Evolutionary conservation across 139 green algal genomes (phyloP).

Genomic region (Mesotaenium endlicherianum): DNA sequence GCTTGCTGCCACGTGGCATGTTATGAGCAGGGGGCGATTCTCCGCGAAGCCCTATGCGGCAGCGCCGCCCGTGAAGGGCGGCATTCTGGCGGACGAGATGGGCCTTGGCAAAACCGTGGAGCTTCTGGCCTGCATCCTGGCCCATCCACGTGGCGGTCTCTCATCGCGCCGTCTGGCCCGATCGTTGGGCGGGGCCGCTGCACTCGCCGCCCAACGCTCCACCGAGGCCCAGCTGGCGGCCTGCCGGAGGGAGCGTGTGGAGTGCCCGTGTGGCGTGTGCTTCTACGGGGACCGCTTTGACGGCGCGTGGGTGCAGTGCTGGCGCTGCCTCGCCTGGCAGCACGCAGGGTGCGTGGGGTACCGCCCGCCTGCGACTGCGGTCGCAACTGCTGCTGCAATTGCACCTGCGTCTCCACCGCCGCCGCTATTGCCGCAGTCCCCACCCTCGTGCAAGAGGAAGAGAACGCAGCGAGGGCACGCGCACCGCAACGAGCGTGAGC

Average conservation of each 20-base stretch:
- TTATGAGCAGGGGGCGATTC: slow-evolving; percentile 11
- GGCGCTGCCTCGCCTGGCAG: slow-evolving; percentile 33
- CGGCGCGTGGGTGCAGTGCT: slow-evolving; percentile 47
- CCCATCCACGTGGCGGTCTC: slow-evolving; percentile 50
- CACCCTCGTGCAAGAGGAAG: too few species aligned
- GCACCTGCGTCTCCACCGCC: too few species aligned
- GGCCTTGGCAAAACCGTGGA: slow-evolving; percentile 92
- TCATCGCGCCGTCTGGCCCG: neutral
- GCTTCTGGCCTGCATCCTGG: slow-evolving; percentile 78
- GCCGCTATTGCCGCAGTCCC: too few species aligned
- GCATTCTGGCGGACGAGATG: slow-evolving; percentile 66
- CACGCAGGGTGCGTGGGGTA: slow-evolving; percentile 51
- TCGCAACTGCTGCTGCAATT: too few species aligned
- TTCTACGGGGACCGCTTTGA: neutral
- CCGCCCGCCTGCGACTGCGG: neutral
- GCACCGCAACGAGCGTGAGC: too few species aligned
- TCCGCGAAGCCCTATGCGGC: slow-evolving; percentile 10
- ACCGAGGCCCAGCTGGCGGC: neutral
- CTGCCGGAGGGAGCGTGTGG: slow-evolving; percentile 10
- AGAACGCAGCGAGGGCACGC: too few species aligned
- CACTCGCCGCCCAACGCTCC: neutral
- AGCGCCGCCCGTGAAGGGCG: slow-evolving; percentile 18
- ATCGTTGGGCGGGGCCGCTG: neutral
- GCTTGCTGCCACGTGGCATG: too few species aligned
- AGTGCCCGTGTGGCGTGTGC: slow-evolving; percentile 38